Percentiles rank a stretch among this genome's conserved stretches.
These are phyloP conservation scores for Colletotrichum melonis DNA, from an alignment of 2,329 filamentous ascomycete species.

Conservation along the genomic window DNA sequence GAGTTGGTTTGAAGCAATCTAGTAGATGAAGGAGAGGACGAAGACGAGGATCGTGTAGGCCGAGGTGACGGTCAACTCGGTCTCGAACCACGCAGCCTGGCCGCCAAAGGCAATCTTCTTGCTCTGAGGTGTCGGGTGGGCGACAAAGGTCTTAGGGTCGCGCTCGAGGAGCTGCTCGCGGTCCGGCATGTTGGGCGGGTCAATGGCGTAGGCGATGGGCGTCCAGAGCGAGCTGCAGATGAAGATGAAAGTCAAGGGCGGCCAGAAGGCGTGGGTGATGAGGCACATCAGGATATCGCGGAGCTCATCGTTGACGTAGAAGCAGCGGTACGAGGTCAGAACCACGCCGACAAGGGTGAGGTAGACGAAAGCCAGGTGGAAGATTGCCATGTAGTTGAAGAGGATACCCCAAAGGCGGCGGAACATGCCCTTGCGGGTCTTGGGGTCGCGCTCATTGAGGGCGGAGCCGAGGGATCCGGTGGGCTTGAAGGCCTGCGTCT, in stretches of 20 bases:
- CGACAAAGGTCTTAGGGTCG: constrained; percentile 66
- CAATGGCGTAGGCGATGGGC: constrained; percentile 70
- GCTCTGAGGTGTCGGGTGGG: constrained; percentile 60
- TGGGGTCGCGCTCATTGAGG: constrained; percentile 68
- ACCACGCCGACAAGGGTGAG: constrained; percentile 62
- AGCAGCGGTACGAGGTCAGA: constrained; percentile 62
- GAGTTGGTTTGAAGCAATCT: neutral
- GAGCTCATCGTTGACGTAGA: constrained; percentile 50
- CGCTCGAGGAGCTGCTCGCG: constrained; percentile 67
- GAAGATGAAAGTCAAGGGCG: constrained; percentile 68
- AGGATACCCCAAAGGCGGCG: constrained; percentile 65
- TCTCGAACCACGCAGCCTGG: constrained; percentile 66
- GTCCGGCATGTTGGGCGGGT: constrained; percentile 68
- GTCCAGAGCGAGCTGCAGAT: constrained; percentile 67
- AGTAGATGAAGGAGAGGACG: constrained; percentile 52
- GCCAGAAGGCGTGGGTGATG: constrained; percentile 72
- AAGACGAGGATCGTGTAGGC: constrained; percentile 62
- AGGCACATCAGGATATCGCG: constrained; percentile 61
- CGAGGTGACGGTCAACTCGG: constrained; percentile 64
- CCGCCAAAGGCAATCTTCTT: constrained; percentile 67
- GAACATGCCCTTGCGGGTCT: constrained; percentile 62
- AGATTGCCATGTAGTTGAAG: constrained; percentile 65
- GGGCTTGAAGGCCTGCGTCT: constrained; percentile 68
- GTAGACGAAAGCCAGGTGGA: constrained; percentile 67
- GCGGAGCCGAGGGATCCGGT: constrained; percentile 67